A percentile compares a stretch with the other conserved stretches of the same genome.
phyloP scores from a whole-genome alignment of 2,329 filamentous ascomycete genomes.

The Alternaria conjuncta region DNA sequence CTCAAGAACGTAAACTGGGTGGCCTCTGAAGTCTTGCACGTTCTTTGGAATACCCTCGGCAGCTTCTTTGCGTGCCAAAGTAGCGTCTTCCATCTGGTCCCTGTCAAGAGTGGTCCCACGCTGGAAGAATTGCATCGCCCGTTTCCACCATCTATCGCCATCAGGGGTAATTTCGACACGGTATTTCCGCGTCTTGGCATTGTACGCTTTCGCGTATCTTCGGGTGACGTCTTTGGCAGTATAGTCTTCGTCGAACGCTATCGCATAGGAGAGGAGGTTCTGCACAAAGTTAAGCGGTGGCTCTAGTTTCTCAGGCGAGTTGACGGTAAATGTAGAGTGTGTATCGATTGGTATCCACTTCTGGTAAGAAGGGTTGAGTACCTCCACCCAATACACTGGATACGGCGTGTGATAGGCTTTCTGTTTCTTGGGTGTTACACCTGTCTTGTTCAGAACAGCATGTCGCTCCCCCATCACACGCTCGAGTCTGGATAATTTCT shows the following conservation, averaged over 20 bases:
- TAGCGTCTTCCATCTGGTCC: conserved; percentile 83
- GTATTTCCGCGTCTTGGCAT: conserved; percentile 82
- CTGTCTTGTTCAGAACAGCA: conserved; percentile 30
- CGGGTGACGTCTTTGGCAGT: conserved; percentile 83
- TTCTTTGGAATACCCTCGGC: conserved; percentile 83
- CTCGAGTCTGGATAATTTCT: conserved; percentile 42
- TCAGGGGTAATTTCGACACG: conserved; percentile 74
- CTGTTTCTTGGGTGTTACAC: conserved; percentile 46
- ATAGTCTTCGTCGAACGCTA: conserved; percentile 83
- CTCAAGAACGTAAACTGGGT: conserved; percentile 77
- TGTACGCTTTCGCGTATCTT: conserved; percentile 86
- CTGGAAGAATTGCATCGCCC: conserved; percentile 55
- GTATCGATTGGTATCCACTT: conserved; percentile 93
- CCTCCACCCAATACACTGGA: conserved; percentile 94
- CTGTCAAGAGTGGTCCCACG: conserved; percentile 59
- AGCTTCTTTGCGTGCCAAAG: conserved; percentile 73
- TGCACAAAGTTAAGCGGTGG: conserved; percentile 78
- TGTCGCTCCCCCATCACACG: conserved; percentile 40
- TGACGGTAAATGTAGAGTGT: conserved; percentile 79
- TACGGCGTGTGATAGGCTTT: conserved; percentile 72
- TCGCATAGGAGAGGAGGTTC: conserved; percentile 81
- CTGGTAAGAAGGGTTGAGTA: conserved; percentile 82
- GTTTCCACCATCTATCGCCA: conserved; percentile 64
- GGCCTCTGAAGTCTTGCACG: conserved; percentile 84
- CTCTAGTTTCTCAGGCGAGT: conserved; percentile 77